These are phyloP conservation scores for Stachybotrys elegans DNA, from an alignment of 2,329 filamentous ascomycete genomes.

Conservation along the genomic window DNA sequence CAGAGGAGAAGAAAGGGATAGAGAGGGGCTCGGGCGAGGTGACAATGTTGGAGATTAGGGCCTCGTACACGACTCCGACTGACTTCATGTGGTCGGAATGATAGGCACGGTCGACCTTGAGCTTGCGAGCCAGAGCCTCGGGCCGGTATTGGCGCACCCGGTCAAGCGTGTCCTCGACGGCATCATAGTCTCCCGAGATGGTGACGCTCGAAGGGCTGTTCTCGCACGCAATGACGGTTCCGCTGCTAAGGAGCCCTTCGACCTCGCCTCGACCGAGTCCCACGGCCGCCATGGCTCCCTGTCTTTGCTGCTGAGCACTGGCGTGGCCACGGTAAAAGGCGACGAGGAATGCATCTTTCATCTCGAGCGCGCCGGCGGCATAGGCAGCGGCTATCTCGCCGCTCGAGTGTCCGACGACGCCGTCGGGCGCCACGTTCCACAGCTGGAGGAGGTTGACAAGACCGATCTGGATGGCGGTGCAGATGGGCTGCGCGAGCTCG, in stretches of 20 bases:
- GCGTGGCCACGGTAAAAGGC: slow-evolving; percentile 25
- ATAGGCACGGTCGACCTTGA: slow-evolving; percentile 14
- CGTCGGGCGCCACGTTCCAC: slow-evolving; percentile 15
- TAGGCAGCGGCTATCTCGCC: slow-evolving; percentile 34
- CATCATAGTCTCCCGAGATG: slow-evolving; percentile 21
- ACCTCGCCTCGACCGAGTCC: slow-evolving; percentile 11
- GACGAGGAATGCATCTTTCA: slow-evolving; percentile 18
- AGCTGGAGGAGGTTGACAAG: not conserved
- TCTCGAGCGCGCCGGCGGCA: slow-evolving; percentile 7
- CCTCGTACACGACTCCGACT: slow-evolving; percentile 9
- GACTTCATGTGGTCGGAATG: slow-evolving; percentile 25
- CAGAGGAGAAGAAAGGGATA: slow-evolving; percentile 4
- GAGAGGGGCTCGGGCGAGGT: not conserved
- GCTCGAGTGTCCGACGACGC: slow-evolving; percentile 28
- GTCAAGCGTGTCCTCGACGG: slow-evolving; percentile 16
- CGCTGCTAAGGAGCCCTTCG: slow-evolving; percentile 2
- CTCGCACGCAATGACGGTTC: slow-evolving; percentile 23
- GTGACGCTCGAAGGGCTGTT: slow-evolving; percentile 27
- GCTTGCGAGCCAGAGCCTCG: slow-evolving; percentile 10
- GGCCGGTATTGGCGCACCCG: slow-evolving; percentile 1
- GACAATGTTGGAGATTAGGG: slow-evolving; percentile 1
- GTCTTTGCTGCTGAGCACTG: slow-evolving; percentile 3
- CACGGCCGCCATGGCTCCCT: slow-evolving; percentile 23
- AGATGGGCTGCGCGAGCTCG: slow-evolving; percentile 11
- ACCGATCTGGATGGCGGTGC: not conserved